Evolutionary conservation across 495 filamentous ascomycete species (phyloP).

Genomic region (Neurospora africana): DNA sequence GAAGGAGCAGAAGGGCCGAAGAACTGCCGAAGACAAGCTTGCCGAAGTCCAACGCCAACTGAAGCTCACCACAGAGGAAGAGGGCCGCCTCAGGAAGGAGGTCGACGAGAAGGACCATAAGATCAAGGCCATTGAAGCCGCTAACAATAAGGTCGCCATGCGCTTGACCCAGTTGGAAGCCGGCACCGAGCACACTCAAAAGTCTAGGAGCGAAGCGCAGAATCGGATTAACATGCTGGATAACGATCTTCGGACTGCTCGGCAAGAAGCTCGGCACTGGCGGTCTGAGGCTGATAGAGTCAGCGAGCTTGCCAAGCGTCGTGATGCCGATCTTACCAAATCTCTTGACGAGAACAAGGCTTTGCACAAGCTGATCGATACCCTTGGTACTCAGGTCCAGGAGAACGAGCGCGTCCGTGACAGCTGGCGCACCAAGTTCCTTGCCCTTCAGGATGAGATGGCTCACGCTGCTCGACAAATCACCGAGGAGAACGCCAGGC

Average conservation of each 20-base stretch:
- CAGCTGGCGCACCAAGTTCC: constrained; percentile 67
- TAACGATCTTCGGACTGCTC: constrained; percentile 35
- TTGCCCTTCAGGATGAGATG: constrained; percentile 78
- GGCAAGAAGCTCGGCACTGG: constrained; percentile 39
- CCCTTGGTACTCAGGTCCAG: constrained; percentile 64
- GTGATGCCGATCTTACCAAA: constrained; percentile 30
- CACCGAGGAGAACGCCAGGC: constrained; percentile 65
- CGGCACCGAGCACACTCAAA: constrained; percentile 52
- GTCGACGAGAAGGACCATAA: constrained; percentile 52
- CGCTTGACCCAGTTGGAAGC: constrained; percentile 52
- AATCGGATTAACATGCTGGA: constrained; percentile 39
- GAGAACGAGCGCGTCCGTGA: constrained; percentile 73
- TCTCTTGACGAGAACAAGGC: constrained; percentile 37
- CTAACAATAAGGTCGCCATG: constrained; percentile 42
- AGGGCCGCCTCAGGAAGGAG: constrained; percentile 57
- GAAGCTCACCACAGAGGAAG: constrained; percentile 57
- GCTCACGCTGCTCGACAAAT: constrained; percentile 63
- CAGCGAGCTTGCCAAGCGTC: constrained; percentile 28
- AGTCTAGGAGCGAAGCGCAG: constrained; percentile 53
- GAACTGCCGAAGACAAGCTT: constrained; percentile 62
- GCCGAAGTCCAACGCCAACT: constrained; percentile 60
- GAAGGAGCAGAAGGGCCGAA: constrained; percentile 53
- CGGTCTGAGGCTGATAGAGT: constrained; percentile 38
- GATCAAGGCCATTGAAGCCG: constrained; percentile 35
- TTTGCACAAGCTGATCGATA: constrained; percentile 55